phyloP scores from a whole-genome alignment of 768 basidiomycete genomes.

The Tremella yokohamensis region DNA sequence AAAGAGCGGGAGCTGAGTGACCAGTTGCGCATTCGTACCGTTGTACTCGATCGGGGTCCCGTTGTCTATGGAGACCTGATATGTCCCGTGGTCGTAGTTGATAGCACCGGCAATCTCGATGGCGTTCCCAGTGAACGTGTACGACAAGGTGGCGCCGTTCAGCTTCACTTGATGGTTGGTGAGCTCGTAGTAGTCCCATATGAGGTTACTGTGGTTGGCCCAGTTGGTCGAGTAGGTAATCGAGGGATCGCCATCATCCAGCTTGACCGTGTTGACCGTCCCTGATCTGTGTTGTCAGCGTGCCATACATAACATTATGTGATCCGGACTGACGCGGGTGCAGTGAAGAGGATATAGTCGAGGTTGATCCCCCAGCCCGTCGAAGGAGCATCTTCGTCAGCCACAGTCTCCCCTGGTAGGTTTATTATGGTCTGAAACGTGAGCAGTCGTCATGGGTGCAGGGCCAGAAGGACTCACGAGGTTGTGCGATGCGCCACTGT shows the following conservation, averaged over 20 bases:
- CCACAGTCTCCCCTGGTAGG: too few relatives aligned
- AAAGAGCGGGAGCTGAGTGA: neutral
- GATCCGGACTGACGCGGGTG: neutral
- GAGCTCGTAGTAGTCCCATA: too few relatives aligned
- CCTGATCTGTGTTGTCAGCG: neutral
- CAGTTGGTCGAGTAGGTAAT: neutral
- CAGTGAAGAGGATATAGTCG: neutral
- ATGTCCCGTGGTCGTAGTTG: conserved; percentile 3
- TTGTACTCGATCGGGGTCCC: neutral
- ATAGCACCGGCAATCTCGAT: neutral
- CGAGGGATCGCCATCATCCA: neutral
- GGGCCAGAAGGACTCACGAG: too few relatives aligned
- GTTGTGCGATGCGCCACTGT: too few relatives aligned
- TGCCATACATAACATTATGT: neutral
- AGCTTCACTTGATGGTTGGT: too few relatives aligned
- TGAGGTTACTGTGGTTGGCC: too few relatives aligned
- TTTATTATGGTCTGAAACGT: too few relatives aligned
- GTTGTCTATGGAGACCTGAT: conserved; percentile 2
- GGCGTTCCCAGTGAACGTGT: neutral
- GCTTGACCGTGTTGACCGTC: neutral
- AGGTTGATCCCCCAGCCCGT: neutral
- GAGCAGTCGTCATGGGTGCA: too few relatives aligned
- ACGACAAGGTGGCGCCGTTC: too few relatives aligned
- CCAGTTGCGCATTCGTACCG: neutral
- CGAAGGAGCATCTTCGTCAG: too few relatives aligned